Conservation (phyloP, 73 alveolate genomes). For the Uronychia binucleata region DNA sequence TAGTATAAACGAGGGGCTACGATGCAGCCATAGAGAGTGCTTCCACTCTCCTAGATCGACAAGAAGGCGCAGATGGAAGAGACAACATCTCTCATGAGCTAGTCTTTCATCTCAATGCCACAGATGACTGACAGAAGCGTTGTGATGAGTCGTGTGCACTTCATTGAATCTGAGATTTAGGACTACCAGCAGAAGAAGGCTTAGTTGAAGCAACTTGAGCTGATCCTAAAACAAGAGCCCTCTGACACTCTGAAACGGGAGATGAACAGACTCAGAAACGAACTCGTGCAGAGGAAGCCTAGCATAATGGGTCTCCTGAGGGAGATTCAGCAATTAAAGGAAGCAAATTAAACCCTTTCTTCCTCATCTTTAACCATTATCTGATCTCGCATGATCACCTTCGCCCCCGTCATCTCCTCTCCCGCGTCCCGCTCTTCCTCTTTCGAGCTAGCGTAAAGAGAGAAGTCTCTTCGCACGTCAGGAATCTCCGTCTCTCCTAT, state of each 20-base stretch:
- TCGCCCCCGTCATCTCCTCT: not conserved
- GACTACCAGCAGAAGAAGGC: not conserved
- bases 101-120: not conserved
- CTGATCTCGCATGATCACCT: not conserved
- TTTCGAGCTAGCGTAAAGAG: not conserved
- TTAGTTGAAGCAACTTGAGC: not conserved
- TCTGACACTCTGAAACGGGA: not conserved
- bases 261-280: not conserved
- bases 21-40: not conserved
- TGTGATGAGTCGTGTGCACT: too few relatives aligned
- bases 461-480: not conserved
- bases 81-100: not conserved
- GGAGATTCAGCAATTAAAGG: not conserved
- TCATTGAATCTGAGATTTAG: not conserved
- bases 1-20: not conserved
- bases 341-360: not conserved
- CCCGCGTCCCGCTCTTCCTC: not conserved
- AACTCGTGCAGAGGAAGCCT: not conserved
- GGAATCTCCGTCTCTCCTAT: not conserved
- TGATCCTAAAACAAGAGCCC: not conserved
- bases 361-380: not conserved
- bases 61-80: too few relatives aligned
- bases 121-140: not conserved
- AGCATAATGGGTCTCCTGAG: not conserved
- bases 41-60: too few relatives aligned